Conservation (phyloP, 2,329 filamentous ascomycete species). For the Phoma sp. region DNA sequence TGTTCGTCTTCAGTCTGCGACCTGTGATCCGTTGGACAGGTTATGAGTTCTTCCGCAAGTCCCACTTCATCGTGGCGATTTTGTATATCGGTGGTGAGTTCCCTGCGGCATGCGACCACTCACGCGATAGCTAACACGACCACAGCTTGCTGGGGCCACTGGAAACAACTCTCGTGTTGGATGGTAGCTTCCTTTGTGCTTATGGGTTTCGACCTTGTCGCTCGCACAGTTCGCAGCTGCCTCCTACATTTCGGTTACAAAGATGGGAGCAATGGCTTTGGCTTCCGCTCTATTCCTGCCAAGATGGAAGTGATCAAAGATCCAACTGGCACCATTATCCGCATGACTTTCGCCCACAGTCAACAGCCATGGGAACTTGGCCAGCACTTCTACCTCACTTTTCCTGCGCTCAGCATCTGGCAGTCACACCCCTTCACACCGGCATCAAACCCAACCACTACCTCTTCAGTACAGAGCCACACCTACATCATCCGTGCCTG, state of each 20-base stretch:
- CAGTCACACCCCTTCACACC: slow-evolving; percentile 71
- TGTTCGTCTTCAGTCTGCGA: slow-evolving; percentile 65
- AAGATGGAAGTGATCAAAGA: slow-evolving; percentile 58
- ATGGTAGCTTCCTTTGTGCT: slow-evolving; percentile 70
- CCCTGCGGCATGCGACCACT: too few species aligned
- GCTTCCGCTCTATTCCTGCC: slow-evolving; percentile 63
- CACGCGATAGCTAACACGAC: neutral
- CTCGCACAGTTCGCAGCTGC: slow-evolving; percentile 63
- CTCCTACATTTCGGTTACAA: slow-evolving; percentile 66
- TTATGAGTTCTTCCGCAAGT: slow-evolving; percentile 77
- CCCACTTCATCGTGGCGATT: slow-evolving; percentile 73
- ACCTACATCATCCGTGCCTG: slow-evolving; percentile 39
- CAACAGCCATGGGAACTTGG: slow-evolving; percentile 69
- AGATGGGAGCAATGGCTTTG: slow-evolving; percentile 51
- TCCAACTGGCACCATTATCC: slow-evolving; percentile 61
- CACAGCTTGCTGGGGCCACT: slow-evolving; percentile 72
- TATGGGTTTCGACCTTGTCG: slow-evolving; percentile 67
- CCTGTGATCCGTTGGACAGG: slow-evolving; percentile 68
- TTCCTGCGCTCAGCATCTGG: slow-evolving; percentile 69
- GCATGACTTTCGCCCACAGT: slow-evolving; percentile 67
- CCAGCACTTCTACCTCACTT: slow-evolving; percentile 74
- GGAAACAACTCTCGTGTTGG: slow-evolving; percentile 71
- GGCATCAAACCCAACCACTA: slow-evolving; percentile 9
- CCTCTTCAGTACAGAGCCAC: slow-evolving; percentile 21
- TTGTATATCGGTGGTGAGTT: slow-evolving; percentile 65